Conservation (phyloP, 2,329 filamentous ascomycete species). For the Aspergillus amoenus region DNA sequence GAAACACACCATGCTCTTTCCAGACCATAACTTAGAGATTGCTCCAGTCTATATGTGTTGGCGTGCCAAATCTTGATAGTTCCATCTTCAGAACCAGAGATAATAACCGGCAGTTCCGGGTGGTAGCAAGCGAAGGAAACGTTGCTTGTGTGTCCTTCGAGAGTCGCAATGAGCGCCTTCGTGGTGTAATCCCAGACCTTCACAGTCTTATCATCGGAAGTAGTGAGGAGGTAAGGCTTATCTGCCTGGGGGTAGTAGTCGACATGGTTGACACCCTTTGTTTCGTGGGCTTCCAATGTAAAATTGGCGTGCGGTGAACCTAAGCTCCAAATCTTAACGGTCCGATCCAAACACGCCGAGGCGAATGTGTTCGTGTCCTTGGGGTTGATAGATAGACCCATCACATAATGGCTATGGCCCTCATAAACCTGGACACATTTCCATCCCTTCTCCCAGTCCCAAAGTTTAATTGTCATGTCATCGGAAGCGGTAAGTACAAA, state of each 20-base stretch:
- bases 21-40: conserved; percentile 91
- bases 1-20: conserved; percentile 97
- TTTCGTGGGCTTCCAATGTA: conserved; percentile 94
- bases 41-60: conserved; percentile 94
- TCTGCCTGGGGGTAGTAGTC: conserved; percentile 75
- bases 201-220: conserved; percentile 92
- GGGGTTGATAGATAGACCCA: conserved; percentile 95
- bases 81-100: conserved; percentile 96
- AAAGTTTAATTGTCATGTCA: conserved; percentile 98
- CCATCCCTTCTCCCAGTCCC: conserved; percentile 99
- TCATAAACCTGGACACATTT: conserved; percentile 97
- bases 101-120: conserved; percentile 92
- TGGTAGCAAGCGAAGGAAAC: conserved; percentile 98
- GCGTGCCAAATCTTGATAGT: conserved; percentile 98
- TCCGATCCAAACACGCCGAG: conserved; percentile 91
- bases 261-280: conserved; percentile 96
- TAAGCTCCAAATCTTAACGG: conserved; percentile 96
- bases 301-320: conserved; percentile 94
- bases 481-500: conserved; percentile 95
- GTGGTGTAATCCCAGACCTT: conserved; percentile 99
- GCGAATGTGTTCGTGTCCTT: conserved; percentile 94
- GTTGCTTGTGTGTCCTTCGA: conserved; percentile 97
- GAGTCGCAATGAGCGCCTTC: conserved; percentile 91
- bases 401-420: conserved; percentile 94
- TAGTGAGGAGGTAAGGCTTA: conserved; percentile 87